These are phyloP conservation scores for Aegilops sharonensis DNA, from an alignment of 176 grass and related monocot species.

Conservation along the genomic window DNA sequence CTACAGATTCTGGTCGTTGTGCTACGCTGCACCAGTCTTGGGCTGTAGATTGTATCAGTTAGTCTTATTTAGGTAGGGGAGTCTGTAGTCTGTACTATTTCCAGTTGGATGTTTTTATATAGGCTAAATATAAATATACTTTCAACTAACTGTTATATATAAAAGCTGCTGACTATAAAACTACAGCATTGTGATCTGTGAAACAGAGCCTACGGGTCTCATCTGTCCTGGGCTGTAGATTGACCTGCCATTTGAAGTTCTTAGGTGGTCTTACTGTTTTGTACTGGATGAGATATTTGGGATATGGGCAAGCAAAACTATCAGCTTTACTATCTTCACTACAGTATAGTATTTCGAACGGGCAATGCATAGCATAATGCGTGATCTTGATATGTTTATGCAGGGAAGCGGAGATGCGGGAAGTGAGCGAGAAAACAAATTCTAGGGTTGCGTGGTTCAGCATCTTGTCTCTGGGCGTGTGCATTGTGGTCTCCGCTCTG, in stretches of 20 bases:
- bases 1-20: background rate
- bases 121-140: background rate
- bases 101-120: background rate
- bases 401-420: constrained; percentile 88
- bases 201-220: background rate
- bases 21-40: background rate
- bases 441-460: constrained; percentile 87
- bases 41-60: no score
- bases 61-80: background rate
- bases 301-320: background rate
- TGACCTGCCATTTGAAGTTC: background rate
- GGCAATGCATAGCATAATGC: background rate
- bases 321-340: background rate
- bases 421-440: constrained; percentile 91
- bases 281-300: background rate
- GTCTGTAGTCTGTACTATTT: background rate
- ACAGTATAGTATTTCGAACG: background rate
- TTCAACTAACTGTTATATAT: background rate
- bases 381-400: constrained; percentile 29
- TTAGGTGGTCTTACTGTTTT: background rate
- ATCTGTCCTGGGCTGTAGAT: background rate
- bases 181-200: background rate
- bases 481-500: constrained; percentile 66
- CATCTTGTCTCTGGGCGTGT: constrained; percentile 78
- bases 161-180: background rate